Conservation (phyloP, 2,329 filamentous ascomycete genomes). For the Dendrostoma leiphaemia region DNA sequence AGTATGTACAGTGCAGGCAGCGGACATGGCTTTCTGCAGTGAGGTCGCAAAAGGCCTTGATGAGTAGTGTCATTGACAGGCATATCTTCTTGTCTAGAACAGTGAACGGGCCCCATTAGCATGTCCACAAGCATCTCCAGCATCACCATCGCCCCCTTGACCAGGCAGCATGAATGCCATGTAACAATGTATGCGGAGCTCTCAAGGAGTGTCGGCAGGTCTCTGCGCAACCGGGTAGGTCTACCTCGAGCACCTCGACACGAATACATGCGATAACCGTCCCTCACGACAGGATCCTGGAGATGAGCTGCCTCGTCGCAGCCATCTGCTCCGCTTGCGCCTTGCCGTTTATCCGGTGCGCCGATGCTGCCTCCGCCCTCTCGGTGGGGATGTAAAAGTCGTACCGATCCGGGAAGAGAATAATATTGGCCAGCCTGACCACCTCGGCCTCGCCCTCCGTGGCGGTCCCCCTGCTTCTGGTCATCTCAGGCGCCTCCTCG, state of each 20-base stretch:
- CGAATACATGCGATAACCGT: not conserved
- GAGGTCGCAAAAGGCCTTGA: too few species aligned
- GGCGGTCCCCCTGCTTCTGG: constrained; percentile 13
- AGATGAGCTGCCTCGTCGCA: constrained; percentile 18
- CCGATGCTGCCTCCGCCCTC: constrained; percentile 8
- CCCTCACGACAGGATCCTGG: constrained; percentile 11
- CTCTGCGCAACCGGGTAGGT: not conserved
- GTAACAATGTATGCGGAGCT: too few species aligned
- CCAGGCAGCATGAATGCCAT: too few species aligned
- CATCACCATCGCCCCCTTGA: not conserved
- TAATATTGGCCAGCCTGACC: constrained; percentile 53
- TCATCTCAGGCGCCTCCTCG: constrained; percentile 24
- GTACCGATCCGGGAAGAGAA: constrained; percentile 53
- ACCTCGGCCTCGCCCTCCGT: constrained; percentile 48
- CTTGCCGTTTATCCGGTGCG: constrained; percentile 11
- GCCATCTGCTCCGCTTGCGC: constrained; percentile 20
- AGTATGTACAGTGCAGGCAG: too few species aligned
- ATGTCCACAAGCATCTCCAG: not conserved
- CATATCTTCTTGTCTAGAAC: not conserved
- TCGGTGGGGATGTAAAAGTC: constrained; percentile 45
- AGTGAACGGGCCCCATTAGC: not conserved
- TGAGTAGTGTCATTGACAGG: not conserved
- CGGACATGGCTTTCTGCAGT: too few species aligned
- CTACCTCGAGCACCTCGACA: not conserved
- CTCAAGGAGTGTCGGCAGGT: too few species aligned